Evolutionary conservation across 2,329 filamentous ascomycete species (phyloP).

Genomic region (Stemphylium lycopersici): DNA sequence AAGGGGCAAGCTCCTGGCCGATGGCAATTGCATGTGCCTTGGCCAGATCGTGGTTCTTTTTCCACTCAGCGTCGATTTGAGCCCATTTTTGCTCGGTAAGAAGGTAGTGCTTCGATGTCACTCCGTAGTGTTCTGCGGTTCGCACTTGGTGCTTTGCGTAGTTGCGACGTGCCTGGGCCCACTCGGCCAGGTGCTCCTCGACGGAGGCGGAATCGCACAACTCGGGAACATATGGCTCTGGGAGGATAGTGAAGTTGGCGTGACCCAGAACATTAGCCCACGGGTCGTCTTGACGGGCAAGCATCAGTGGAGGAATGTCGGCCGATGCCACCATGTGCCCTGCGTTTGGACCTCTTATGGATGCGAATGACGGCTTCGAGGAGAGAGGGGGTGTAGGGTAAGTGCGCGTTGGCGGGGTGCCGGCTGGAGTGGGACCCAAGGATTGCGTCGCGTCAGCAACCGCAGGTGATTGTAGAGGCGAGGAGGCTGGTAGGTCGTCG

Average conservation of each 20-base stretch:
- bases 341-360: slow-evolving; percentile 62
- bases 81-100: slow-evolving; percentile 90
- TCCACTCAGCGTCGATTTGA: slow-evolving; percentile 77
- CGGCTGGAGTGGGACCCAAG: slow-evolving; percentile 54
- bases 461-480: slow-evolving; percentile 84
- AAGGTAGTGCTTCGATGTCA: slow-evolving; percentile 85
- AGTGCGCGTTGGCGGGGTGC: slow-evolving; percentile 55
- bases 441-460: slow-evolving; percentile 65
- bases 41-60: slow-evolving; percentile 69
- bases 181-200: slow-evolving; percentile 74
- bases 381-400: slow-evolving; percentile 75
- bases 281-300: slow-evolving; percentile 74
- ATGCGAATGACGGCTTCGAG: slow-evolving; percentile 76
- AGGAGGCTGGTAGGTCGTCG: slow-evolving; percentile 66
- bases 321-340: slow-evolving; percentile 55
- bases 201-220: slow-evolving; percentile 65
- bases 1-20: slow-evolving; percentile 41
- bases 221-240: slow-evolving; percentile 77
- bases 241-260: slow-evolving; percentile 88
- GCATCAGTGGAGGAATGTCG: slow-evolving; percentile 68
- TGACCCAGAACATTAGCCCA: slow-evolving; percentile 89
- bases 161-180: slow-evolving; percentile 82
- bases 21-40: slow-evolving; percentile 52
- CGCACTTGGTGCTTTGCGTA: slow-evolving; percentile 89
- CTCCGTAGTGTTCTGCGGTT: slow-evolving; percentile 87